Conservation (phyloP, 805 yeast species). For the Millerago galiae region DNA sequence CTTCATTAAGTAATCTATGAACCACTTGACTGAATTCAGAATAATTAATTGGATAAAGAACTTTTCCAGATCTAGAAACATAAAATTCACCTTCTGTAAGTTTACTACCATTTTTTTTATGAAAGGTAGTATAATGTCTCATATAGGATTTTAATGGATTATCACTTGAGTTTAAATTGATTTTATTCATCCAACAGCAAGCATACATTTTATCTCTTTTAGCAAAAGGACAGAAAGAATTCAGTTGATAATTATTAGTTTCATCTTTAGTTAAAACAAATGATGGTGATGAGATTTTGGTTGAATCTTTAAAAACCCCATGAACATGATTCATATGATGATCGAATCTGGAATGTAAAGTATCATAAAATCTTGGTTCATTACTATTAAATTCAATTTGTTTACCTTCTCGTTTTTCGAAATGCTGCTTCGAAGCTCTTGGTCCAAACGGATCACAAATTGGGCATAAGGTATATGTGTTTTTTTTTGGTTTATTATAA, state of each 20-base stretch:
- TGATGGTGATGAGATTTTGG: slow-evolving; percentile 1
- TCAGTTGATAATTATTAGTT: background rate
- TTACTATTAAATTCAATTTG: slow-evolving; percentile 3
- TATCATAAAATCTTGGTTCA: slow-evolving; percentile 10
- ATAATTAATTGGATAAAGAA: background rate
- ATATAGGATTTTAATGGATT: slow-evolving; percentile 6
- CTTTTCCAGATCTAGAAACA: background rate
- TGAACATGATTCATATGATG: slow-evolving; percentile 14
- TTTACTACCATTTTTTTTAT: background rate
- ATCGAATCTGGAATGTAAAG: slow-evolving; percentile 9
- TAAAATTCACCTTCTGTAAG: background rate
- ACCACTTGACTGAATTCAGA: no score
- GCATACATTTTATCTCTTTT: background rate
- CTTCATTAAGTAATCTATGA: no score
- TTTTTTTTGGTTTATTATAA: slow-evolving; percentile 6
- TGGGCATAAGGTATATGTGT: slow-evolving; percentile 13
- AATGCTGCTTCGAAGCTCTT: background rate
- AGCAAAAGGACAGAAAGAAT: slow-evolving; percentile 1
- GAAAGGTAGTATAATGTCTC: slow-evolving; percentile 4
- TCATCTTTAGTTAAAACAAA: background rate
- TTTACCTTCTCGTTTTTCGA: slow-evolving; percentile 2
- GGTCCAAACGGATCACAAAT: slow-evolving; percentile 11
- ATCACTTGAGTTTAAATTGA: background rate
- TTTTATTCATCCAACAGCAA: slow-evolving; percentile 5
- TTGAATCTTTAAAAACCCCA: slow-evolving; percentile 6